These are phyloP conservation scores for Epichloe brachyelytri DNA, from an alignment of 2,329 filamentous ascomycete species.

Conservation along the genomic window DNA sequence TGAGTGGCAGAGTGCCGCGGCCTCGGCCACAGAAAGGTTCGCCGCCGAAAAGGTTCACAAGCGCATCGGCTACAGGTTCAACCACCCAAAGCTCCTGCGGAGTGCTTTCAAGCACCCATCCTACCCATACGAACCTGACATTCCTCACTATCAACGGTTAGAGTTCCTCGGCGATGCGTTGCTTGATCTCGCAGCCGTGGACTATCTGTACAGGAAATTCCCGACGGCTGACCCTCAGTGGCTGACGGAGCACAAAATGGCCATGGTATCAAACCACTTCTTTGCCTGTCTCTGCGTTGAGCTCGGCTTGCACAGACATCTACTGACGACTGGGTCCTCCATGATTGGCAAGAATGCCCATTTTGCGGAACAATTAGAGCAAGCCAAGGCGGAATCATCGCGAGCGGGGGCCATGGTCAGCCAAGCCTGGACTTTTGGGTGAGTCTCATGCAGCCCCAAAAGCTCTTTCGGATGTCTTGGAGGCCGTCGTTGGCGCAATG, in stretches of 20 bases:
- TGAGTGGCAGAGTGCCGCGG: slow-evolving; percentile 49
- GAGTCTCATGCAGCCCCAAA: slow-evolving; percentile 54
- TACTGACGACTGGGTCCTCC: slow-evolving; percentile 40
- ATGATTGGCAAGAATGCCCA: slow-evolving; percentile 32
- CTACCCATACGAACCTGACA: slow-evolving; percentile 56
- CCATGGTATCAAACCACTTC: slow-evolving; percentile 97
- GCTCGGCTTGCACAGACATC: slow-evolving; percentile 63
- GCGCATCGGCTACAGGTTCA: slow-evolving; percentile 51
- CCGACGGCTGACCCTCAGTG: slow-evolving; percentile 81
- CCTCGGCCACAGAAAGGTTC: slow-evolving; percentile 55
- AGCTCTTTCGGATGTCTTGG: slow-evolving; percentile 70
- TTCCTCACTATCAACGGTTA: slow-evolving; percentile 80
- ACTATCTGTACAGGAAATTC: slow-evolving; percentile 65
- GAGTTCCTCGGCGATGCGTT: slow-evolving; percentile 88
- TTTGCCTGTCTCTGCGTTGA: slow-evolving; percentile 68
- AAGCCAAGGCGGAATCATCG: slow-evolving; percentile 28
- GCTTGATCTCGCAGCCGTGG: slow-evolving; percentile 74
- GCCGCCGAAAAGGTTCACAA: slow-evolving; percentile 51
- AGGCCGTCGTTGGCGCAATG: slow-evolving; percentile 78
- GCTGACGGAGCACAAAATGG: slow-evolving; percentile 98
- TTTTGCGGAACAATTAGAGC: slow-evolving; percentile 45
- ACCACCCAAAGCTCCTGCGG: slow-evolving; percentile 59
- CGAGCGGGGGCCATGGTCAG: slow-evolving; percentile 12
- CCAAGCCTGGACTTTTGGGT: slow-evolving; percentile 55
- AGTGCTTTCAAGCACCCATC: slow-evolving; percentile 86